Percentiles rank a stretch among this genome's conserved stretches.
Conservation (phyloP, 1,139 yeast genomes). For the Candida sp. region DNA sequence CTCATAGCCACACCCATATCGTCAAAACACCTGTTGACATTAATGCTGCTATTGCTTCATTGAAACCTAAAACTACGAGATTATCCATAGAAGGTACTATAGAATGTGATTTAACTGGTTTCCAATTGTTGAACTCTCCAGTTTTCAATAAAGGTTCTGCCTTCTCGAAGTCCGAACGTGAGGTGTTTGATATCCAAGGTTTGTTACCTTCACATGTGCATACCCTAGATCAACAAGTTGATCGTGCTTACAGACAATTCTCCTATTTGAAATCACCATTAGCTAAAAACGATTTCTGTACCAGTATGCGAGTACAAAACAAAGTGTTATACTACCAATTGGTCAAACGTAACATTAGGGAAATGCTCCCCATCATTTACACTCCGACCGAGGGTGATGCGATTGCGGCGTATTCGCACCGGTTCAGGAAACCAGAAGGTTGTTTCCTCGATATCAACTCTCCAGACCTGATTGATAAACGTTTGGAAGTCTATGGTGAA, state of each 20-base stretch:
- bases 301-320: slow-evolving; percentile 88
- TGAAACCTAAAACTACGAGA: slow-evolving; percentile 55
- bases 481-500: slow-evolving; percentile 75
- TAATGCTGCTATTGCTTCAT: slow-evolving; percentile 53
- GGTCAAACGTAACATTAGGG: slow-evolving; percentile 83
- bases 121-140: slow-evolving; percentile 77
- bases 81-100: slow-evolving; percentile 79
- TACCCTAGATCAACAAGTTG: slow-evolving; percentile 82
- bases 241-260: slow-evolving; percentile 85
- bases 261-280: slow-evolving; percentile 77
- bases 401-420: slow-evolving; percentile 83
- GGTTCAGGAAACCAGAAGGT: slow-evolving; percentile 95
- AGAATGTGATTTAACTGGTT: slow-evolving; percentile 73
- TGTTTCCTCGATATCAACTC: slow-evolving; percentile 84
- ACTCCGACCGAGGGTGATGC: slow-evolving; percentile 99
- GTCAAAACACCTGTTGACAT: slow-evolving; percentile 63
- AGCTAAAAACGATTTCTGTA: slow-evolving; percentile 89
- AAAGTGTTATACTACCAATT: slow-evolving; percentile 87
- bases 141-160: slow-evolving; percentile 93
- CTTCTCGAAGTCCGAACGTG: slow-evolving; percentile 77
- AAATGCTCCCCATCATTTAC: slow-evolving; percentile 87
- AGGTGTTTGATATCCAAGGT: slow-evolving; percentile 77
- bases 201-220: slow-evolving; percentile 81
- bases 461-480: slow-evolving; percentile 68
- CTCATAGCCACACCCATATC: slow-evolving; percentile 41